A percentile compares a stretch with the other conserved stretches of the same genome.
Conservation (phyloP, 495 filamentous ascomycete species). For the Trichodelitschia bisporula region DNA sequence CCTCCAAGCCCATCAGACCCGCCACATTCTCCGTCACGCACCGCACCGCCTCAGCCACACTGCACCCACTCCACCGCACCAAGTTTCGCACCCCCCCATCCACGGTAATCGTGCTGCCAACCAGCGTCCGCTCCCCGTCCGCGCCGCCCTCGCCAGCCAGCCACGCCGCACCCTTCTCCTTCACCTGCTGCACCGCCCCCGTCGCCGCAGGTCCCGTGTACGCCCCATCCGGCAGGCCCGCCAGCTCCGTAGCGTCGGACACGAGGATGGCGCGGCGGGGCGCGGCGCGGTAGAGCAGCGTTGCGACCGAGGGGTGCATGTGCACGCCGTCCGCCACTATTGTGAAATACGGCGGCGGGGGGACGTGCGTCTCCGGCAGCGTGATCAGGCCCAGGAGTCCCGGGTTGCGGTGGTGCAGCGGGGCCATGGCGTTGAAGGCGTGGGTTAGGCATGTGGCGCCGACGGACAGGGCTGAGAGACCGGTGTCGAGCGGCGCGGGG, state of each 20-base stretch:
- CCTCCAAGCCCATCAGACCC: slow-evolving; percentile 18
- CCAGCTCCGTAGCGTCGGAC: slow-evolving; percentile 34
- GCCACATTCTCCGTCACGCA: slow-evolving; percentile 25
- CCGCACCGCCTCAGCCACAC: slow-evolving; percentile 19
- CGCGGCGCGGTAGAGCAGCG: slow-evolving; percentile 32
- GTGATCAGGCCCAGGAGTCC: slow-evolving; percentile 15
- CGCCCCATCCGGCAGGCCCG: slow-evolving; percentile 28
- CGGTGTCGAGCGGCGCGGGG: slow-evolving; percentile 12
- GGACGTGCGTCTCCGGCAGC: slow-evolving; percentile 5
- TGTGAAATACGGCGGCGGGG: slow-evolving; percentile 28
- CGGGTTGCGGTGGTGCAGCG: slow-evolving; percentile 15
- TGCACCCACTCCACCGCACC: slow-evolving; percentile 19
- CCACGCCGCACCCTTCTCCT: slow-evolving; percentile 12
- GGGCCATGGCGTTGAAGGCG: slow-evolving; percentile 18
- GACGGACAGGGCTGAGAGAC: slow-evolving; percentile 11
- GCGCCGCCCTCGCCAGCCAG: slow-evolving; percentile 2
- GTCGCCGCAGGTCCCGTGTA: slow-evolving; percentile 24
- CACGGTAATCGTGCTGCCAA: slow-evolving; percentile 20
- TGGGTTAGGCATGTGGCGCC: slow-evolving; percentile 18
- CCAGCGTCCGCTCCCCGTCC: slow-evolving; percentile 15
- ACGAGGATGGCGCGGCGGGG: slow-evolving; percentile 31
- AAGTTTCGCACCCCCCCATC: slow-evolving; percentile 21
- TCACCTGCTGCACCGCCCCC: slow-evolving; percentile 17
- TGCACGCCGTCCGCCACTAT: slow-evolving; percentile 40
- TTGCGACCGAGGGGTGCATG: slow-evolving; percentile 32